These are phyloP conservation scores for Pseudogymnoascus sp. DNA, from an alignment of 2,329 filamentous ascomycete species.

Conservation along the genomic window DNA sequence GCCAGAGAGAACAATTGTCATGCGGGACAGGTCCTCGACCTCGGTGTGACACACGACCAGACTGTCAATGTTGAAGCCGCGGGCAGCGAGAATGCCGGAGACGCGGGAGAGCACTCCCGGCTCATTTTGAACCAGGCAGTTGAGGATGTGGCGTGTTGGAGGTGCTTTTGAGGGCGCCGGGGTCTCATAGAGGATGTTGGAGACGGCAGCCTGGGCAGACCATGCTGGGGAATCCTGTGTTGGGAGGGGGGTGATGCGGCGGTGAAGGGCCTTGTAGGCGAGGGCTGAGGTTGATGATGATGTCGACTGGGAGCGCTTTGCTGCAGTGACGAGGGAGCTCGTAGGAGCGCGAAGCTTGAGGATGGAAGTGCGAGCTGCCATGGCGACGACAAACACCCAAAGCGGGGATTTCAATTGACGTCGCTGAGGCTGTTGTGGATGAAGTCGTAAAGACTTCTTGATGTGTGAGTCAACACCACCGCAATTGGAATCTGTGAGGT, in stretches of 20 bases:
- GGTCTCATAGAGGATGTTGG: conserved; percentile 98
- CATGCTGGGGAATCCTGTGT: conserved; percentile 68
- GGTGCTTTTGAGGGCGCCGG: conserved; percentile 74
- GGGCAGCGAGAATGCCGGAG: conserved; percentile 88
- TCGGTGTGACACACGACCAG: conserved; percentile 97
- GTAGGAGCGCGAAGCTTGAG: conserved; percentile 20
- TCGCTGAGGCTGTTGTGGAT: background rate
- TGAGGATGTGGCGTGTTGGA: conserved; percentile 90
- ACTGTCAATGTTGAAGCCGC: conserved; percentile 98
- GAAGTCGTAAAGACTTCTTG: conserved; percentile 8
- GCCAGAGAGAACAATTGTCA: conserved; percentile 96
- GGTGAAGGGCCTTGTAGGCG: conserved; percentile 93
- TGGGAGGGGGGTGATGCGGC: conserved; percentile 77
- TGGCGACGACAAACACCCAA: conserved; percentile 14
- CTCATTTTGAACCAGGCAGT: conserved; percentile 98
- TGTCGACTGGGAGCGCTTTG: conserved; percentile 37
- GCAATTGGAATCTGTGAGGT: conserved; percentile 2
- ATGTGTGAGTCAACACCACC: conserved; percentile 4
- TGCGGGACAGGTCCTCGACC: conserved; percentile 90
- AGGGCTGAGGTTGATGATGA: conserved; percentile 80
- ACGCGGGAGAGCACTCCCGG: conserved; percentile 94
- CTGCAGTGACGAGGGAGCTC: conserved; percentile 18
- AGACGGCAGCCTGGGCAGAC: conserved; percentile 90
- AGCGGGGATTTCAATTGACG: conserved; percentile 5
- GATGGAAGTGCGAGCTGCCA: conserved; percentile 27